These are phyloP conservation scores for Chaetomiaceae sp. DNA, from an alignment of 2,329 filamentous ascomycete species.

Conservation along the genomic window DNA sequence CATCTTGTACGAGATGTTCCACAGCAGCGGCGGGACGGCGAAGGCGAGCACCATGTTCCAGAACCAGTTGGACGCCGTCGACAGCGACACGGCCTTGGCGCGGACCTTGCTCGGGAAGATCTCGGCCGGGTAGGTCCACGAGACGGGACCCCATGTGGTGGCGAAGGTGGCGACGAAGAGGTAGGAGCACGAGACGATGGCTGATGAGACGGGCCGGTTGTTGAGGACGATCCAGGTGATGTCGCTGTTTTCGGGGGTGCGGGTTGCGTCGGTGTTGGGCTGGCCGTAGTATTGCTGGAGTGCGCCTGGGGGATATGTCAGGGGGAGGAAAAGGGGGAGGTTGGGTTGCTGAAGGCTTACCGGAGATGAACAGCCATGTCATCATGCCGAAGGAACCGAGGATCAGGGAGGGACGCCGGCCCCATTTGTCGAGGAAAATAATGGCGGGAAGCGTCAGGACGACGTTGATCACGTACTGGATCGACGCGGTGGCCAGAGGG, in stretches of 20 bases:
- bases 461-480: conserved; percentile 63
- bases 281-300: conserved; percentile 58
- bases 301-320: conserved; percentile 33
- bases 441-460: conserved; percentile 56
- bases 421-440: conserved; percentile 54
- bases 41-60: conserved; percentile 54
- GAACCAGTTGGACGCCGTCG: conserved; percentile 39
- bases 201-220: conserved; percentile 52
- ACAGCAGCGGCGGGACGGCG: conserved; percentile 46
- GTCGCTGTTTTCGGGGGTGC: conserved; percentile 38
- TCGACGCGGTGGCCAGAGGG: conserved; percentile 55
- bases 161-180: conserved; percentile 69
- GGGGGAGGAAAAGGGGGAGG: too few relatives aligned
- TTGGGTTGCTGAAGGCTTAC: conserved; percentile 28
- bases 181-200: conserved; percentile 65
- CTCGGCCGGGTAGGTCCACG: conserved; percentile 47
- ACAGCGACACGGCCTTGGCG: conserved; percentile 42
- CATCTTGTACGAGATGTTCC: conserved; percentile 47
- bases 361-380: conserved; percentile 58
- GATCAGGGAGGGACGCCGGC: conserved; percentile 54
- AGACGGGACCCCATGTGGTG: conserved; percentile 47
- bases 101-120: conserved; percentile 41
- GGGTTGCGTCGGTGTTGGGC: conserved; percentile 38
- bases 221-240: conserved; percentile 56
- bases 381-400: conserved; percentile 55